These are phyloP conservation scores for Discostella pseudostelligera DNA, from an alignment of 108 stramenopile genomes.

Conservation along the genomic window DNA sequence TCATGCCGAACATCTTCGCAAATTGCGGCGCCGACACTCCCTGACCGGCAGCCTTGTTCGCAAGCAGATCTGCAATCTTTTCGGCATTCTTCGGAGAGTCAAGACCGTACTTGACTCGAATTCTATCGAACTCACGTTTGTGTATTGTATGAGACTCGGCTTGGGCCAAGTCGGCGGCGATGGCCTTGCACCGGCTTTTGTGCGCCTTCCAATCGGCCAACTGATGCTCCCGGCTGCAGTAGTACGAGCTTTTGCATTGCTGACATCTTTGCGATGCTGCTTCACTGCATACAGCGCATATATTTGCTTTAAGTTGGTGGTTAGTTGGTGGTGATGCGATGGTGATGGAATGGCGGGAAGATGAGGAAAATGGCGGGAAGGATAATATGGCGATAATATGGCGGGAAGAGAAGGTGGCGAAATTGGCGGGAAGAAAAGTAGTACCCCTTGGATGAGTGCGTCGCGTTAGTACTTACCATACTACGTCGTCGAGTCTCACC, in stretches of 20 bases:
- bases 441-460: too few species aligned
- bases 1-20: slow-evolving; percentile 67
- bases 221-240: slow-evolving; percentile 46
- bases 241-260: slow-evolving; percentile 49
- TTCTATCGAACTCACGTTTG: slow-evolving; percentile 67
- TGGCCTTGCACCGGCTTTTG: slow-evolving; percentile 46
- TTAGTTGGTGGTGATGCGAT: too few species aligned
- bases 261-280: slow-evolving; percentile 50
- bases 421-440: too few species aligned
- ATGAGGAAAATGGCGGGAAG: too few species aligned
- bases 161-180: slow-evolving; percentile 48
- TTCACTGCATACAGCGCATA: slow-evolving; percentile 40
- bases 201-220: slow-evolving; percentile 57
- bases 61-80: slow-evolving; percentile 52
- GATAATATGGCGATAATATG: too few species aligned
- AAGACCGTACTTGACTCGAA: slow-evolving; percentile 58
- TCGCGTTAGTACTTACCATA: too few species aligned
- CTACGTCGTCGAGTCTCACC: too few species aligned
- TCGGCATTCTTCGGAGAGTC: slow-evolving; percentile 47
- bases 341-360: too few species aligned
- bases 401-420: too few species aligned
- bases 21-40: slow-evolving; percentile 62
- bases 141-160: slow-evolving; percentile 61
- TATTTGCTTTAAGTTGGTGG: slow-evolving; percentile 20
- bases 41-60: slow-evolving; percentile 12